Evolutionary conservation across 306 rosid genomes (phyloP).

Genomic region (Fagus sylvatica): DNA sequence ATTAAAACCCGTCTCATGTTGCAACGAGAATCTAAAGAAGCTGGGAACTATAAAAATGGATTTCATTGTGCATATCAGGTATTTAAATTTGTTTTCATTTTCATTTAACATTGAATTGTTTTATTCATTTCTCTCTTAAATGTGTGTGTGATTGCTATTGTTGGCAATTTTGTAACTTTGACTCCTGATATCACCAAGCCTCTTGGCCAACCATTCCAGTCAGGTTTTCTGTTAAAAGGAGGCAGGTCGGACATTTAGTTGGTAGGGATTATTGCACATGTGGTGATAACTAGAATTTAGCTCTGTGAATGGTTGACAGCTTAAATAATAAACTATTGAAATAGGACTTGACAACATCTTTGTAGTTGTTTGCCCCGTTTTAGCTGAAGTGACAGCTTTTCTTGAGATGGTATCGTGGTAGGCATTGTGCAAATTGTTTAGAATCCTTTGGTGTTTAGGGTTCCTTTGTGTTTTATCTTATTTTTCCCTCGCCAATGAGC

Average conservation of each 20-base stretch:
- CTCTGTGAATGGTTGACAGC: neutral
- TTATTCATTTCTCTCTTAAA: neutral
- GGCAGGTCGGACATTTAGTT: neutral
- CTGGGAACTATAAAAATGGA: slow-evolving; percentile 64
- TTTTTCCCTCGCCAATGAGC: neutral
- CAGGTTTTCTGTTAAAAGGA: neutral
- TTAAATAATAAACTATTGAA: neutral
- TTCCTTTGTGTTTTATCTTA: neutral
- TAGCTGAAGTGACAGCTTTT: neutral
- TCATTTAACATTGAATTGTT: neutral
- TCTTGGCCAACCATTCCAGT: neutral
- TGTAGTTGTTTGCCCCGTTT: neutral
- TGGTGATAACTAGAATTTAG: neutral
- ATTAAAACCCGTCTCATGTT: slow-evolving; percentile 96
- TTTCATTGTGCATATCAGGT: slow-evolving; percentile 90
- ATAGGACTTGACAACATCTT: neutral
- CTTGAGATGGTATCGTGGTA: neutral
- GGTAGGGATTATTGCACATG: neutral
- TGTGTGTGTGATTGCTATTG: slow-evolving; percentile 4
- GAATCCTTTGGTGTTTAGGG: neutral
- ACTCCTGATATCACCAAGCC: neutral
- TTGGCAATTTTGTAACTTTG: slow-evolving; percentile 1
- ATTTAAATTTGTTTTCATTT: slow-evolving; percentile 1
- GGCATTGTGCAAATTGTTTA: neutral
- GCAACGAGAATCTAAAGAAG: slow-evolving; percentile 63